These are phyloP conservation scores for Protomyces lactucae-debilis DNA, from an alignment of 1,139 yeast species.

Conservation along the genomic window DNA sequence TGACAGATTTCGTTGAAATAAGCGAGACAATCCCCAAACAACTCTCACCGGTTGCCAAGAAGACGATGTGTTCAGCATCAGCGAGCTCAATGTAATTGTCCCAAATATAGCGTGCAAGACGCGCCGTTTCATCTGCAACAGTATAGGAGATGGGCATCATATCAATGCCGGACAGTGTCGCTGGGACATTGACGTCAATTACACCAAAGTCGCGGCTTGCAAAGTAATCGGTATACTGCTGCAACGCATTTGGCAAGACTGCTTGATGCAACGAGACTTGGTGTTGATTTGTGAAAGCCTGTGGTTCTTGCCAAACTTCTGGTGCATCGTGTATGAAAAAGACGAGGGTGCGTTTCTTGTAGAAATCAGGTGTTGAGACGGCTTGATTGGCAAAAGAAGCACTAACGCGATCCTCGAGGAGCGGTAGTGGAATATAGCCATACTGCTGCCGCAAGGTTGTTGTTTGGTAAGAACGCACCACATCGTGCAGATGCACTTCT, in stretches of 20 bases:
- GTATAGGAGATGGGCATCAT: slow-evolving; percentile 45
- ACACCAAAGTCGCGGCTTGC: slow-evolving; percentile 60
- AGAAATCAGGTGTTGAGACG: slow-evolving; percentile 56
- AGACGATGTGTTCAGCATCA: slow-evolving; percentile 62
- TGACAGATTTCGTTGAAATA: slow-evolving; percentile 38
- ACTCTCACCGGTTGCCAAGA: slow-evolving; percentile 87
- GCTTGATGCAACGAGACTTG: slow-evolving; percentile 59
- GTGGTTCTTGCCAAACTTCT: slow-evolving; percentile 82
- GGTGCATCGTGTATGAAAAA: slow-evolving; percentile 87
- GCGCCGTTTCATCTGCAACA: slow-evolving; percentile 64
- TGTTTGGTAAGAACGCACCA: slow-evolving; percentile 68
- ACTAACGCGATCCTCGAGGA: slow-evolving; percentile 51
- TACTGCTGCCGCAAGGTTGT: slow-evolving; percentile 51
- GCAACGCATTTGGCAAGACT: slow-evolving; percentile 57
- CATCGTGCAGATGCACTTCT: slow-evolving; percentile 47
- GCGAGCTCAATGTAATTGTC: slow-evolving; percentile 71
- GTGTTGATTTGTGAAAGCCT: slow-evolving; percentile 72
- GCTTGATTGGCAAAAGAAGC: slow-evolving; percentile 62
- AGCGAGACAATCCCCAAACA: slow-evolving; percentile 82
- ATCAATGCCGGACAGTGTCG: slow-evolving; percentile 38
- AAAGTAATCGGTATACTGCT: slow-evolving; percentile 58
- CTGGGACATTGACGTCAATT: slow-evolving; percentile 76
- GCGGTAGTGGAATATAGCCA: slow-evolving; percentile 65
- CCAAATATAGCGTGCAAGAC: slow-evolving; percentile 74
- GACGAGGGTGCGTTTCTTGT: slow-evolving; percentile 57